Percentiles rank a stretch among this genome's conserved stretches.
Conservation (phyloP, 495 filamentous ascomycete species). For the Rostrohypoxylon terebratum region DNA sequence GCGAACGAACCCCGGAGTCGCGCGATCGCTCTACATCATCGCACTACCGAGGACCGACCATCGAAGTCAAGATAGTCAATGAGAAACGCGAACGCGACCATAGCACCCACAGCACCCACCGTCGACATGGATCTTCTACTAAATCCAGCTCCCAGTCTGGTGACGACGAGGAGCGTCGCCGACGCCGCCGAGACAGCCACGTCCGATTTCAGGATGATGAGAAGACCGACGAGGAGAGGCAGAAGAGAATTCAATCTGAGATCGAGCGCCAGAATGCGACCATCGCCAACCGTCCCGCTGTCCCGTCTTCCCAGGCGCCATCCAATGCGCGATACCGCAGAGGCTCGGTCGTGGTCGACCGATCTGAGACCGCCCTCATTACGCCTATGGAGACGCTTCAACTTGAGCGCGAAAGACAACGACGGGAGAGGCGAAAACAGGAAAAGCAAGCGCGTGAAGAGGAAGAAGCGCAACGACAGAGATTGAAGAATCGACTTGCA, state of each 20-base stretch:
- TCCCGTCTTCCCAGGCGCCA: slow-evolving; percentile 23
- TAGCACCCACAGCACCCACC: slow-evolving; percentile 20
- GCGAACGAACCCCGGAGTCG: slow-evolving; percentile 27
- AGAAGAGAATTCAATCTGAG: slow-evolving; percentile 51
- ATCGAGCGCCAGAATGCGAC: slow-evolving; percentile 52
- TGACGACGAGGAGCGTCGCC: slow-evolving; percentile 43
- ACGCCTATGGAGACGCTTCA: slow-evolving; percentile 40
- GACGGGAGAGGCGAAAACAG: slow-evolving; percentile 30
- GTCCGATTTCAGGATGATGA: slow-evolving; percentile 47
- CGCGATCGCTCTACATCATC: slow-evolving; percentile 38
- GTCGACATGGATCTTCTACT: slow-evolving; percentile 43
- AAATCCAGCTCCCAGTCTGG: slow-evolving; percentile 47
- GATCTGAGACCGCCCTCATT: slow-evolving; percentile 21
- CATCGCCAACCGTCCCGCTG: slow-evolving; percentile 45
- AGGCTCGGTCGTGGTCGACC: slow-evolving; percentile 44
- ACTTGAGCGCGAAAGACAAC: slow-evolving; percentile 34
- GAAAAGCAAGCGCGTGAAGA: slow-evolving; percentile 39
- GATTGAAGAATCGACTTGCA: slow-evolving; percentile 44
- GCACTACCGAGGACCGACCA: slow-evolving; percentile 23
- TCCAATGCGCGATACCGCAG: slow-evolving; percentile 42
- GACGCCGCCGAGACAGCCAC: slow-evolving; percentile 36
- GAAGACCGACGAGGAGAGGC: slow-evolving; percentile 49
- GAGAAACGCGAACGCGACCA: slow-evolving; percentile 25
- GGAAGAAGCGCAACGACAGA: slow-evolving; percentile 42
- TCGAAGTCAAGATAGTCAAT: slow-evolving; percentile 47